A percentile compares a stretch with the other conserved stretches of the same genome.
Evolutionary conservation across 2,329 filamentous ascomycete genomes (phyloP).

Genomic region (Aspergillus fijiensis): DNA sequence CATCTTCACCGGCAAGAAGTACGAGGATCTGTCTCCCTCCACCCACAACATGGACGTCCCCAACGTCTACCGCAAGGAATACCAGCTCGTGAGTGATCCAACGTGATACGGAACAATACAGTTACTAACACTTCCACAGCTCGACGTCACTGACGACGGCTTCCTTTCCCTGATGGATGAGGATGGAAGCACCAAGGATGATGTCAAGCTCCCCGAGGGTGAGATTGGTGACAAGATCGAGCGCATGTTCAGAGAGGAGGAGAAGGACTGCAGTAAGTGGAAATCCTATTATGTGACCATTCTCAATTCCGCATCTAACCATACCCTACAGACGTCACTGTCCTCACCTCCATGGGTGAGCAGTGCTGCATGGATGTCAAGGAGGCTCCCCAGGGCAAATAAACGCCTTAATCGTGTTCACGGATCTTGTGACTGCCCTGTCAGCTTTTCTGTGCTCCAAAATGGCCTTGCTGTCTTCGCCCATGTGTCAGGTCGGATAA

Average conservation of each 20-base stretch:
- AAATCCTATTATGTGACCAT: neutral
- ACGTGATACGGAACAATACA: neutral
- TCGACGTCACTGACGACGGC: constrained; percentile 89
- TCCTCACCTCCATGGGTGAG: constrained; percentile 96
- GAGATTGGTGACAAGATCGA: constrained; percentile 85
- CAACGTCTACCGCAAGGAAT: constrained; percentile 86
- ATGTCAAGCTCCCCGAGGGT: constrained; percentile 88
- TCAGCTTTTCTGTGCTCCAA: constrained; percentile 32
- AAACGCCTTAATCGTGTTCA: constrained; percentile 12
- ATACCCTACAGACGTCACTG: constrained; percentile 69
- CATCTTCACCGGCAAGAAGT: constrained; percentile 99
- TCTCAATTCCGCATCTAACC: neutral
- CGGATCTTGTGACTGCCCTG: constrained; percentile 28
- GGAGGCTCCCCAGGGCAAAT: constrained; percentile 63
- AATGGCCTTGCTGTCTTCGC: constrained; percentile 25
- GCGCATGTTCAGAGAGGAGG: constrained; percentile 75
- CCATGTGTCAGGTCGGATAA: constrained; percentile 29
- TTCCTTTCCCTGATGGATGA: constrained; percentile 94
- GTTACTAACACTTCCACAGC: constrained; percentile 51
- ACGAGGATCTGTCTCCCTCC: constrained; percentile 97
- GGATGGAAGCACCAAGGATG: constrained; percentile 84
- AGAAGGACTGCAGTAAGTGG: constrained; percentile 87
- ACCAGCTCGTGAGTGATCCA: constrained; percentile 75
- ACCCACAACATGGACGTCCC: constrained; percentile 88
- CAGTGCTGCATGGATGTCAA: constrained; percentile 90